Evolutionary conservation across 305 asterid genomes (phyloP), one percentile per base, ranked within the genome.

Genomic region (Vinca major): DNA sequence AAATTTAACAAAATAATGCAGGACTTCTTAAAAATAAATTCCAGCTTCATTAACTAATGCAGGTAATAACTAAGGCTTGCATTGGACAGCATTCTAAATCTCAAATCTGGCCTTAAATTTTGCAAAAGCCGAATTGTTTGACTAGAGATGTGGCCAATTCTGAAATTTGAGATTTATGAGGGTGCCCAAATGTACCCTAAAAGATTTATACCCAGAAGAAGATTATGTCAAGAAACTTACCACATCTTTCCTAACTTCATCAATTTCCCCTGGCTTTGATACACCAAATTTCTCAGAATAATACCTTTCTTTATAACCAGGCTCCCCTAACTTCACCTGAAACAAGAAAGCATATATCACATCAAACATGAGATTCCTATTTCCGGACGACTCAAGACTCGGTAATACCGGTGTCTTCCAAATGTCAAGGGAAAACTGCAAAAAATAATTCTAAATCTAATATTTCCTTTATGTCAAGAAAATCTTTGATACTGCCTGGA

Each of bases 301-400:
- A 71, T 93, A 93, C 75, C 99, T 88, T 71, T 88, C 99, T 75
- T 85, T 91, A 81, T 91, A 93, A 77, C 99, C 99, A 71, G 96
- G 99, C 80, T 91, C 96, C 75, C 99, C 97, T 67, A 93, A 79
- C 78, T 81, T 89, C 75, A 93, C 88, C 99, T 93, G 89, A 74
- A 65, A 79, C 67, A 54, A 56, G 33, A 71, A 74, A 20, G 4
- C 40, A 43, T 40, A 49, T 26, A 2, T 17, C 54, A 41, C 54
- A 41, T 41, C 44, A 41, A 41, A 41, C 43, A 10, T 60, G 2
- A 51, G 5, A 7, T 33, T 43, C 51, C 68, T 50, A 62, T 7
- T 50, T 16, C 13, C 20, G 39, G 26, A 52, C 44, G 7, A 62
- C 48, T 40, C 68, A 44, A 14, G 61, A 20, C 6, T 55, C 57